Percentiles rank a stretch among this genome's conserved stretches.
Conservation (phyloP, 2,329 filamentous ascomycete species). For the Clonostachys solani region DNA sequence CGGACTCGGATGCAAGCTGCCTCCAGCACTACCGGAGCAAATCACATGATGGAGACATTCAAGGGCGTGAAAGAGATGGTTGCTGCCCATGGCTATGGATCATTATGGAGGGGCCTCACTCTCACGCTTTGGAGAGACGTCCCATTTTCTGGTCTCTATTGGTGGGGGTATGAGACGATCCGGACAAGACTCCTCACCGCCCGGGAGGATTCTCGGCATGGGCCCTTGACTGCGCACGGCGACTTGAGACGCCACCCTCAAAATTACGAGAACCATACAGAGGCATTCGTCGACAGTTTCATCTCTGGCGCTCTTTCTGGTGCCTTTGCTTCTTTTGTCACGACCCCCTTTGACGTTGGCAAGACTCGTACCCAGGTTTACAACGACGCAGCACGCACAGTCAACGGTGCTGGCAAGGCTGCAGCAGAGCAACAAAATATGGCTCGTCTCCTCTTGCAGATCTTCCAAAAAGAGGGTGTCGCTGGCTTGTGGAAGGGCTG, state of each 20-base stretch:
- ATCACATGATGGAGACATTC: constrained; percentile 77
- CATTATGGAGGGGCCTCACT: constrained; percentile 85
- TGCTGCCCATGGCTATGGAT: constrained; percentile 66
- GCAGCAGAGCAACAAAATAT: constrained; percentile 53
- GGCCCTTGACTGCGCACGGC: constrained; percentile 23
- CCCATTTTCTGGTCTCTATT: constrained; percentile 95
- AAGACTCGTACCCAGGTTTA: constrained; percentile 92
- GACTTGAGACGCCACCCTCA: constrained; percentile 50
- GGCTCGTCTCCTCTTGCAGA: constrained; percentile 81
- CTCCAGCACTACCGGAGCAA: constrained; percentile 48
- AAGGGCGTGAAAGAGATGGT: constrained; percentile 78
- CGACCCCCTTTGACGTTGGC: constrained; percentile 94
- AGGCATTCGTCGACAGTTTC: constrained; percentile 86
- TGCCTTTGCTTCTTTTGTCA: constrained; percentile 79
- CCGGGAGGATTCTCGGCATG: constrained; percentile 42
- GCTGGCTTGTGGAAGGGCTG: constrained; percentile 85
- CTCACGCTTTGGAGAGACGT: constrained; percentile 96
- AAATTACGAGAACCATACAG: constrained; percentile 64
- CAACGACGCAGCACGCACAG: constrained; percentile 39
- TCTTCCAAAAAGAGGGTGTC: constrained; percentile 80
- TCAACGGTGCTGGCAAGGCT: constrained; percentile 15
- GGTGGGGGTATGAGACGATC: constrained; percentile 93
- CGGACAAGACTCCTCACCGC: constrained; percentile 67
- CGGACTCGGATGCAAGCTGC: constrained; percentile 87
- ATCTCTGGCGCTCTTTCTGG: constrained; percentile 80